Conservation (phyloP, 2,329 filamentous ascomycete genomes). For the Ramularia endophylla region DNA sequence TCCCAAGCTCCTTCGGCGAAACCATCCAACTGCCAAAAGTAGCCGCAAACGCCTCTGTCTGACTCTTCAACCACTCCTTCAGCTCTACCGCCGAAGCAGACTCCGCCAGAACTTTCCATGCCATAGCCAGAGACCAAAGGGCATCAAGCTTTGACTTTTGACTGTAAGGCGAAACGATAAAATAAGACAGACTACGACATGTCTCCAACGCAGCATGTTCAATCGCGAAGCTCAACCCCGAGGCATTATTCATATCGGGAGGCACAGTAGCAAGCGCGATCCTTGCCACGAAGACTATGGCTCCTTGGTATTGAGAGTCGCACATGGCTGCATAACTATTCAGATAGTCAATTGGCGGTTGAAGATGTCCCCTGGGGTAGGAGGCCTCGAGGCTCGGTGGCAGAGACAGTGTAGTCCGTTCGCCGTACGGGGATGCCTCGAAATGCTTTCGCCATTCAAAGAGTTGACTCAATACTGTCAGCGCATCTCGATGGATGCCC, state of each 20-base stretch:
- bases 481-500: not conserved
- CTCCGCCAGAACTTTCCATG: constrained; percentile 1
- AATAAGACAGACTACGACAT: not conserved
- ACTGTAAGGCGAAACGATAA: not conserved
- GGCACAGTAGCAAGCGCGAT: not conserved
- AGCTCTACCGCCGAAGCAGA: not conserved
- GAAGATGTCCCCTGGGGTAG: not conserved
- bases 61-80: not conserved
- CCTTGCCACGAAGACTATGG: not conserved
- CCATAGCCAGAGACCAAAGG: not conserved
- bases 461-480: not conserved
- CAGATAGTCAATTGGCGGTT: not conserved
- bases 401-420: not conserved
- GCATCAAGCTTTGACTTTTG: not conserved
- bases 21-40: constrained; percentile 1
- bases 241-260: not conserved
- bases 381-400: not conserved
- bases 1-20: not conserved
- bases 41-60: not conserved
- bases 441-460: not conserved
- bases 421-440: not conserved
- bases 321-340: not conserved
- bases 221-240: not conserved
- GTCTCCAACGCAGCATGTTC: not conserved
- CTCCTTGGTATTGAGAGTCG: not conserved